Conservation (phyloP, 768 basidiomycete genomes). For the Coprinellus micaceus region DNA sequence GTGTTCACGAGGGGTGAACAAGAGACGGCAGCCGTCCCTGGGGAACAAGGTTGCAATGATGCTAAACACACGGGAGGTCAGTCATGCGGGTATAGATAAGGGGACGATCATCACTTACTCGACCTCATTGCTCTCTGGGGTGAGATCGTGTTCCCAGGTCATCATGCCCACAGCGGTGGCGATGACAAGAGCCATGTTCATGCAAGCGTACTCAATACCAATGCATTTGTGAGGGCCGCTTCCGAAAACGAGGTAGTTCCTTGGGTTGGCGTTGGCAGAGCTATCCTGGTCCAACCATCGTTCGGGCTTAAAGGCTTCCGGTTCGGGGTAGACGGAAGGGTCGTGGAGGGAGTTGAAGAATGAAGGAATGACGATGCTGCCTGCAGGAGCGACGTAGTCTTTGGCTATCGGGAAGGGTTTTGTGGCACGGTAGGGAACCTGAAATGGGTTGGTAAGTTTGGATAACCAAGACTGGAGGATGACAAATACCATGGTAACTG, state of each 20-base stretch:
- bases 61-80: slow-evolving; percentile 31
- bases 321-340: slow-evolving; percentile 79
- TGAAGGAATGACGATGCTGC: slow-evolving; percentile 92
- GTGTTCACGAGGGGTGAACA: slow-evolving; percentile 58
- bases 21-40: slow-evolving; percentile 83
- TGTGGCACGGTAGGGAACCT: slow-evolving; percentile 91
- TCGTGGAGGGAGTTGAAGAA: slow-evolving; percentile 94
- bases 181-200: slow-evolving; percentile 85
- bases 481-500: slow-evolving; percentile 84
- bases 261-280: slow-evolving; percentile 77
- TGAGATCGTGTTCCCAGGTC: slow-evolving; percentile 86
- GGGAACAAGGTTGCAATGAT: slow-evolving; percentile 98
- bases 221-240: slow-evolving; percentile 92
- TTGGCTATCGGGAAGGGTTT: slow-evolving; percentile 89
- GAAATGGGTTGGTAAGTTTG: slow-evolving; percentile 13
- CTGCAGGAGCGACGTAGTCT: slow-evolving; percentile 89
- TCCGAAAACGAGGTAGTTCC: slow-evolving; percentile 96
- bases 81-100: too few species aligned
- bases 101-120: too few species aligned
- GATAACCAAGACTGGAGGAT: slow-evolving; percentile 1
- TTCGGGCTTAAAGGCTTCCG: slow-evolving; percentile 79
- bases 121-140: slow-evolving; percentile 73
- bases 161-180: slow-evolving; percentile 77
- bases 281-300: slow-evolving; percentile 88
- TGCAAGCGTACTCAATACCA: slow-evolving; percentile 85